Conservation (phyloP, 176 grass and related monocot species). For the Saccharum officinarum region DNA sequence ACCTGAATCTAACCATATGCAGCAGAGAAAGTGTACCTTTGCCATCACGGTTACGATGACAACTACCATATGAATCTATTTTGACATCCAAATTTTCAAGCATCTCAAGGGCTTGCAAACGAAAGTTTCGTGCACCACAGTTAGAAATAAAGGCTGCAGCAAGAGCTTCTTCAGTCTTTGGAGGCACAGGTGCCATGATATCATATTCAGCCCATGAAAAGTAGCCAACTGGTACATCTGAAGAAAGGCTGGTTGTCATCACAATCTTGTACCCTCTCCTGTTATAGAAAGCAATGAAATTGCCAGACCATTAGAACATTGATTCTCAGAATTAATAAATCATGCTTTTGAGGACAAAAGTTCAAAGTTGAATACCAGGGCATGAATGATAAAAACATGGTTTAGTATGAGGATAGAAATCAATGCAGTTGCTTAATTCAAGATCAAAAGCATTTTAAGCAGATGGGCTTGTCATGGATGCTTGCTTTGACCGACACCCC, state of each 20-base stretch:
- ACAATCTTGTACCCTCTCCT: slow-evolving; percentile 90
- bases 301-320: slow-evolving; percentile 3
- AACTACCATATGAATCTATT: slow-evolving; percentile 99
- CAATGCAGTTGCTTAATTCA: neutral
- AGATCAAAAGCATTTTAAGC: neutral
- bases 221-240: slow-evolving; percentile 95
- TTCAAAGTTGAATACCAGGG: slow-evolving; percentile 7
- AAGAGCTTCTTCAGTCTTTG: slow-evolving; percentile 77
- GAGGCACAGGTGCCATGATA: slow-evolving; percentile 80
- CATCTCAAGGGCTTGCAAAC: slow-evolving; percentile 87
- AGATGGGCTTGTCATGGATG: neutral
- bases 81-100: slow-evolving; percentile 78
- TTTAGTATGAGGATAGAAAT: neutral
- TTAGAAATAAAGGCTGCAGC: slow-evolving; percentile 99
- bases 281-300: slow-evolving; percentile 37
- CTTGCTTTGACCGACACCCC: neutral
- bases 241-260: slow-evolving; percentile 95
- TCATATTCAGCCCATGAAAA: slow-evolving; percentile 99
- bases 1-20: neutral
- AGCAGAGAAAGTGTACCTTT: slow-evolving; percentile 55
- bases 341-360: slow-evolving; percentile 7
- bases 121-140: slow-evolving; percentile 93
- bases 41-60: slow-evolving; percentile 89
- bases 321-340: slow-evolving; percentile 37
- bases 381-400: slow-evolving; percentile 21